These are phyloP conservation scores for Lichina pygmaea DNA, from an alignment of 495 filamentous ascomycete species.

Conservation along the genomic window DNA sequence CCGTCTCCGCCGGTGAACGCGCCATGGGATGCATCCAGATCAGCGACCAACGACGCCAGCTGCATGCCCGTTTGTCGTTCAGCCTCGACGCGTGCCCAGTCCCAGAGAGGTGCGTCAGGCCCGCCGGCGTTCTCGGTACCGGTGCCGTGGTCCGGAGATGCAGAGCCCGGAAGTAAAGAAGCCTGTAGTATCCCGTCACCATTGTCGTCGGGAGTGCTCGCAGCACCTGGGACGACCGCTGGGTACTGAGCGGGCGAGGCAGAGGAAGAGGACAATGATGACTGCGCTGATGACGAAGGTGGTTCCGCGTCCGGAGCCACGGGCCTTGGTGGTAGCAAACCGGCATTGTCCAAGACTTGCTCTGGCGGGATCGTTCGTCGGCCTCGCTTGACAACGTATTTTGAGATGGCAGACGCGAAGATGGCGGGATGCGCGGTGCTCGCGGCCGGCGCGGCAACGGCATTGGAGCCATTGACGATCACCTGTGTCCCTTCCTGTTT, in stretches of 20 bases:
- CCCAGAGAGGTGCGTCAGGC: not conserved
- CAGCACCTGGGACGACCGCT: no score
- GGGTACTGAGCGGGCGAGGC: not conserved
- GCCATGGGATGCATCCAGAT: conserved; percentile 1
- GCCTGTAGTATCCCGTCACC: not conserved
- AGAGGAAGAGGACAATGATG: not conserved
- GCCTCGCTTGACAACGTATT: conserved; percentile 80
- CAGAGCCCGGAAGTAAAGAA: not conserved
- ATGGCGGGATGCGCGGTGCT: conserved; percentile 12
- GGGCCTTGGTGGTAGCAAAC: conserved; percentile 33
- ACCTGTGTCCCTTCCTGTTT: not conserved
- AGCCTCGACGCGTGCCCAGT: conserved; percentile 2
- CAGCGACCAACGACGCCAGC: not conserved
- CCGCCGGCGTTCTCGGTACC: not conserved
- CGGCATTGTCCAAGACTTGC: conserved; percentile 36
- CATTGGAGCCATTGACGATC: conserved; percentile 3
- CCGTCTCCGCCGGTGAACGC: not conserved
- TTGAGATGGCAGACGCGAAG: conserved; percentile 49
- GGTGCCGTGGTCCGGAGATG: not conserved
- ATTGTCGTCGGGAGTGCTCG: not conserved
- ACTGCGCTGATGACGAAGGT: not conserved
- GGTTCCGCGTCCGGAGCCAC: not conserved
- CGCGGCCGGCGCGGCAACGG: not conserved
- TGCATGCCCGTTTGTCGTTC: not conserved
- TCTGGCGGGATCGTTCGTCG: conserved; percentile 66